Conservation (phyloP, 2,329 filamentous ascomycete genomes). For the Diplodia scrobiculata region DNA sequence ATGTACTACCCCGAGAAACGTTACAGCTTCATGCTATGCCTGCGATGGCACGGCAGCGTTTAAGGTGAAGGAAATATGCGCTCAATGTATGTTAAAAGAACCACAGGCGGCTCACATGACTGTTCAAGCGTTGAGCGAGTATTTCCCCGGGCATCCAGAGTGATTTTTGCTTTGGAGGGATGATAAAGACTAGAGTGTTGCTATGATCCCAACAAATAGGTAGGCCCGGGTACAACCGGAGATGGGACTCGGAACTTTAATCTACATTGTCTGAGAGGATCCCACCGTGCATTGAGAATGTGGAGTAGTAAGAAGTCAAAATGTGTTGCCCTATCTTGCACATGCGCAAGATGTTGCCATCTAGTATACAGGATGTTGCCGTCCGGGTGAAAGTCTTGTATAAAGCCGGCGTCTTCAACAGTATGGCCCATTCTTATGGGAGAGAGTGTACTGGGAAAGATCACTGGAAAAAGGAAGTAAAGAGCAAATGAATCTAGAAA, state of each 20-base stretch:
- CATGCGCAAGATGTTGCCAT: too few relatives aligned
- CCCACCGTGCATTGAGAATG: background rate
- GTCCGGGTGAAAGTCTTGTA: too few relatives aligned
- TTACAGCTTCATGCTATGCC: background rate
- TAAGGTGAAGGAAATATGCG: background rate
- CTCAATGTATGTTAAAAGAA: background rate
- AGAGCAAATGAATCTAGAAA: too few relatives aligned
- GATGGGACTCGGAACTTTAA: background rate
- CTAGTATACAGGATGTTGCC: too few relatives aligned
- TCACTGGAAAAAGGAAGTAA: too few relatives aligned
- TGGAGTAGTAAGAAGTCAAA: too few relatives aligned
- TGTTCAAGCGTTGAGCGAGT: background rate
- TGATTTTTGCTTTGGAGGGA: background rate
- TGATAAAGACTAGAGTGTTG: background rate
- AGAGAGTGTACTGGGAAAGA: too few relatives aligned
- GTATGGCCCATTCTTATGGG: too few relatives aligned
- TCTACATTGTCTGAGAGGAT: background rate
- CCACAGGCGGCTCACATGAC: background rate
- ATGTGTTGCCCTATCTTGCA: too few relatives aligned
- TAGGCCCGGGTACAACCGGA: background rate
- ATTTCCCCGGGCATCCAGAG: background rate
- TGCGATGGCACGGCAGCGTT: background rate
- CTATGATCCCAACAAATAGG: background rate
- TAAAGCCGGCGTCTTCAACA: too few relatives aligned
- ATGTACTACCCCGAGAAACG: too few relatives aligned